Base-by-base conservation (phyloP, 257 asterid species). In the Plantago major region DNA sequence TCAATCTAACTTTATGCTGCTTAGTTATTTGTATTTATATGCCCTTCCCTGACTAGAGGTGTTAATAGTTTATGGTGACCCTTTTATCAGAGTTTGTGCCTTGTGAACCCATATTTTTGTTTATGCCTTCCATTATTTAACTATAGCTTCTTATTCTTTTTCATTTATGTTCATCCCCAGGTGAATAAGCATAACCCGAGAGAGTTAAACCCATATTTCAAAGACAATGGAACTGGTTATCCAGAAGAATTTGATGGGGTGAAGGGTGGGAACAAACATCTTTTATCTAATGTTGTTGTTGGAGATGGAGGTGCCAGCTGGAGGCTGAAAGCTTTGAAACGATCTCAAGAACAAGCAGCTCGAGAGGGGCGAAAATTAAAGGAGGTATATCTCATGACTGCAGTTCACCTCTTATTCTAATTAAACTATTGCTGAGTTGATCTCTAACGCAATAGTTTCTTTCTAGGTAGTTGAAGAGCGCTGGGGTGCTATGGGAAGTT, bases 261-360 rank as follows among this genome's bases (percentile, higher is more conserved):
- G 37, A 80, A 71, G 52, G 42, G 71, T n/a, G 76, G 66, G 40
- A 72, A 72, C 19, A 77, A 55, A 46, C 79, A 63, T 15, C 82
- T 81, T 58, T 38, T 81, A 62, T 89, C 99, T 45, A 62, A 75
- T 16, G 64, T 82, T 37, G 76, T 84, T 78, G 77, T 89, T 69
- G 99, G 99, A 26, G 99, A 93, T 85, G 99, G 99, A 58, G 99
- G 99, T 63, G 99, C 99, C 59, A 93, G 97, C 79, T 93, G 97
- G 99, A 81, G 99, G 83, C 90, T 84, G 50, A 93, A 89, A 81
- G 95, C 97, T 62, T 74, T 93, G 77, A 89, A 83, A 78, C 82
- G 97, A 69, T 80, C 99, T 50, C 77, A 87, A 73, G 97, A 93
- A 75, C 99, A 93, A 80, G 95, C 99, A 69, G 82, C 86, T 63